Conservation (phyloP, 768 basidiomycete species). For the Neoboletus subvelutipes region DNA sequence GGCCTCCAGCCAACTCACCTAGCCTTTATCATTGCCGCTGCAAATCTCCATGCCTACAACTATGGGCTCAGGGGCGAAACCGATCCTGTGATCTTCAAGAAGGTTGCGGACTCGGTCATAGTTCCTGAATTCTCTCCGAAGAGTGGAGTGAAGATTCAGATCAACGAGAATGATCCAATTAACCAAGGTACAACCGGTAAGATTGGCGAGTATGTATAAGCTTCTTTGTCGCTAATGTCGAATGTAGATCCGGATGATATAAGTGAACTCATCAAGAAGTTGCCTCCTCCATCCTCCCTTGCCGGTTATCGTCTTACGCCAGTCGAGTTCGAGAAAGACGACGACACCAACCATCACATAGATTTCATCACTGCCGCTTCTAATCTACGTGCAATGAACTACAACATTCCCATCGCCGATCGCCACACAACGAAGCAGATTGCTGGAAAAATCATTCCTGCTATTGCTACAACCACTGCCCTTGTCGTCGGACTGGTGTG, state of each 20-base stretch:
- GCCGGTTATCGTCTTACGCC: conserved; percentile 95
- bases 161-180: conserved; percentile 89
- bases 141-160: conserved; percentile 89
- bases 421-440: conserved; percentile 95
- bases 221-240: conserved; percentile 4
- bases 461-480: conserved; percentile 97
- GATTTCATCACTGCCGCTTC: conserved; percentile 98
- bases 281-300: conserved; percentile 88
- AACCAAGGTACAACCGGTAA: conserved; percentile 45
- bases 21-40: conserved; percentile 85
- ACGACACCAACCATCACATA: conserved; percentile 96
- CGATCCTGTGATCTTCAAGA: conserved; percentile 77
- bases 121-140: conserved; percentile 93
- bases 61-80: conserved; percentile 92
- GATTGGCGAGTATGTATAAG: conserved; percentile 2
- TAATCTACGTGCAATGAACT: conserved; percentile 94
- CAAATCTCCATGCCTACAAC: conserved; percentile 97
- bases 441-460: conserved; percentile 98
- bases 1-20: conserved; percentile 72
- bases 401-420: conserved; percentile 83
- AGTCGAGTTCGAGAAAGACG: conserved; percentile 99
- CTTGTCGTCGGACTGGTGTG: conserved; percentile 95
- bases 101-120: conserved; percentile 76
- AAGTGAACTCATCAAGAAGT: conserved; percentile 56
- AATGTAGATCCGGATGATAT: conserved; percentile 48